phyloP scores from a whole-genome alignment of 805 yeast genomes.

The Metschnikowia vanudenii region DNA sequence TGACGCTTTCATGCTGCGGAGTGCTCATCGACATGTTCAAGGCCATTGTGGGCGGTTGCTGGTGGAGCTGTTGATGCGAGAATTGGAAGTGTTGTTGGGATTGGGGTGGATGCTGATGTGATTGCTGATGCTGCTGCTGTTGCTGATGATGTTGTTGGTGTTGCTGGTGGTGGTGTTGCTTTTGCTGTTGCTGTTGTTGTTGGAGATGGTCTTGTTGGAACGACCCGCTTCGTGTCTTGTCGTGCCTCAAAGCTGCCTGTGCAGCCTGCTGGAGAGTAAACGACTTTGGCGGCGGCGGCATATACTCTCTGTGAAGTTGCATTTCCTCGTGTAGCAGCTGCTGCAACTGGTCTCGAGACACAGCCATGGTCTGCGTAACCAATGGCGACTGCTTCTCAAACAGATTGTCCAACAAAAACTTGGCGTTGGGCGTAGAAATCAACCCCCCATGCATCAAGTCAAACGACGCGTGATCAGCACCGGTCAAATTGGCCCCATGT shows the following conservation, averaged over 20 bases:
- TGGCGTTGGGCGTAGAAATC: constrained; percentile 41
- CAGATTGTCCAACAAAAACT: constrained; percentile 38
- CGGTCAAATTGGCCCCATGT: constrained; percentile 31
- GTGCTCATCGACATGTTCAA: constrained; percentile 42
- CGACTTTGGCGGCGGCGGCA: constrained; percentile 34
- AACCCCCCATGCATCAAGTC: constrained; percentile 35
- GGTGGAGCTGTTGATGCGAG: constrained; percentile 13
- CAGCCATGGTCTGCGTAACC: constrained; percentile 4
- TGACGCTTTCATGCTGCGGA: constrained; percentile 37
- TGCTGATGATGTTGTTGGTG: neutral
- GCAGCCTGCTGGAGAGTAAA: constrained; percentile 16
- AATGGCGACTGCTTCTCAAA: constrained; percentile 36
- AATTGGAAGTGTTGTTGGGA: constrained; percentile 9
- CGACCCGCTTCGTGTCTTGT: neutral
- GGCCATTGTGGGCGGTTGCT: constrained; percentile 13
- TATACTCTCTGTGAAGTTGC: constrained; percentile 13
- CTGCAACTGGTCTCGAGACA: constrained; percentile 1
- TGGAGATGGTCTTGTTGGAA: no score
- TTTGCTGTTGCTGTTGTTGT: no score
- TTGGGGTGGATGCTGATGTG: constrained; percentile 1
- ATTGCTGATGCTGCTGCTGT: constrained; percentile 1
- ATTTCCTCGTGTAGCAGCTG: constrained; percentile 1
- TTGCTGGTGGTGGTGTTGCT: no score
- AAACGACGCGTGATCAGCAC: constrained; percentile 42
- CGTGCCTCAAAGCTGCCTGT: constrained; percentile 10